Evolutionary conservation across 495 filamentous ascomycete genomes (phyloP).

Genomic region (Hyphodiscus hymeniophilus): DNA sequence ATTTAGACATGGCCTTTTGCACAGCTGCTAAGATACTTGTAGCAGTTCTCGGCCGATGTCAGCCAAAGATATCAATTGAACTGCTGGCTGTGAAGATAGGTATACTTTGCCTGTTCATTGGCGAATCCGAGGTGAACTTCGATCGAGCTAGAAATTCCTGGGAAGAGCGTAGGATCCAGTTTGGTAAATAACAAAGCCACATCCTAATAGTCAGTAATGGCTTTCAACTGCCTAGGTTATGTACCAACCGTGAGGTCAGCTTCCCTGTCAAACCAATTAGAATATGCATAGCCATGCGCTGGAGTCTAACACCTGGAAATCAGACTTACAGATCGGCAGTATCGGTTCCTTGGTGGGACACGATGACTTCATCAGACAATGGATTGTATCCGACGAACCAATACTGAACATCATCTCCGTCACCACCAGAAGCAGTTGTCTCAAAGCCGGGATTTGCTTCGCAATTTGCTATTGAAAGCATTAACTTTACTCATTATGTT

Average conservation of each 20-base stretch:
- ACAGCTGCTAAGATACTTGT: background rate
- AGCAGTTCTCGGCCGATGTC: background rate
- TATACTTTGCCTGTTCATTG: background rate
- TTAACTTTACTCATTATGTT: background rate
- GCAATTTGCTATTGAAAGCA: background rate
- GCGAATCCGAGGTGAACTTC: background rate
- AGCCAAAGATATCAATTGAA: background rate
- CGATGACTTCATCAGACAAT: background rate
- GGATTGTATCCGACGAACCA: constrained; percentile 2
- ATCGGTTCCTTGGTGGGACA: constrained; percentile 2
- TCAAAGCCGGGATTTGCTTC: background rate
- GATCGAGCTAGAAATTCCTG: background rate
- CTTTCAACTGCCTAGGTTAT: background rate
- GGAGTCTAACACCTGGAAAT: too few relatives aligned
- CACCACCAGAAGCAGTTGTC: background rate
- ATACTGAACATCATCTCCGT: background rate
- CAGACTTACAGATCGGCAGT: background rate
- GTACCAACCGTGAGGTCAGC: too few relatives aligned
- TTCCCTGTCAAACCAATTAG: too few relatives aligned
- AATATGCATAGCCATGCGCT: too few relatives aligned
- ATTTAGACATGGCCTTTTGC: background rate
- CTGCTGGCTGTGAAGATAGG: background rate
- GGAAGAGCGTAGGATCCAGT: background rate
- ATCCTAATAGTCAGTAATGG: background rate
- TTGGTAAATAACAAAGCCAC: background rate